Conservation (phyloP, 2,329 filamentous ascomycete genomes). For the Sclerotinia nivalis region DNA sequence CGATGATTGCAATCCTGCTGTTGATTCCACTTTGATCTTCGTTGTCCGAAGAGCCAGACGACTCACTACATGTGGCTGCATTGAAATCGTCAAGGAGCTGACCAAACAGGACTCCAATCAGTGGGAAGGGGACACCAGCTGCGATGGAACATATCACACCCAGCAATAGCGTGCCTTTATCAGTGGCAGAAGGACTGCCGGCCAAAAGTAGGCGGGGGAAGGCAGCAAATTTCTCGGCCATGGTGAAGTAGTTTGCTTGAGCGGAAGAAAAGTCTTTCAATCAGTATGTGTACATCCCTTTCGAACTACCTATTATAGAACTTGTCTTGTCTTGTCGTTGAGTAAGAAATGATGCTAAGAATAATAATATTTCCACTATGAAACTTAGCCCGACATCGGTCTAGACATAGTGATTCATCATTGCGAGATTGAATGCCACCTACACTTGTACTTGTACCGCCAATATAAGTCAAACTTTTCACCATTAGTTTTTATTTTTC, state of each 20-base stretch:
- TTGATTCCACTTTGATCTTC: conserved; percentile 25
- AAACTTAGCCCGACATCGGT: conserved; percentile 1
- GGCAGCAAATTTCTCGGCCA: conserved; percentile 24
- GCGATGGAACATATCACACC: conserved; percentile 47
- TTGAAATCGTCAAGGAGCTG: conserved; percentile 65
- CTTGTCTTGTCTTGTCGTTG: conserved; percentile 3
- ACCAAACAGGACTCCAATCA: conserved; percentile 65
- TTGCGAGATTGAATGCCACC: conserved; percentile 1
- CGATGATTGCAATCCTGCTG: conserved; percentile 58
- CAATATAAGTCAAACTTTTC: conserved; percentile 13
- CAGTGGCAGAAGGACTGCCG: conserved; percentile 29
- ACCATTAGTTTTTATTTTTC: not conserved
- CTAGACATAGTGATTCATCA: conserved; percentile 1
- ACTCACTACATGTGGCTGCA: conserved; percentile 45
- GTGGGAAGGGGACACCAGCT: conserved; percentile 61
- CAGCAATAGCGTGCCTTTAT: conserved; percentile 42
- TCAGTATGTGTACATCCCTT: not conserved
- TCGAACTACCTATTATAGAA: conserved; percentile 12
- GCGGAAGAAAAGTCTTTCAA: conserved; percentile 1
- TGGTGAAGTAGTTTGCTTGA: conserved; percentile 3
- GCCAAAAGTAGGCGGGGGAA: conserved; percentile 30
- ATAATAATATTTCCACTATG: not conserved
- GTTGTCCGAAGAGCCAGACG: conserved; percentile 11
- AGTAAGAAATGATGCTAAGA: not conserved
- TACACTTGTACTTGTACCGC: not conserved